These are phyloP conservation scores for Cercospora brassicicola DNA, from an alignment of 2,329 filamentous ascomycete genomes.

Conservation along the genomic window DNA sequence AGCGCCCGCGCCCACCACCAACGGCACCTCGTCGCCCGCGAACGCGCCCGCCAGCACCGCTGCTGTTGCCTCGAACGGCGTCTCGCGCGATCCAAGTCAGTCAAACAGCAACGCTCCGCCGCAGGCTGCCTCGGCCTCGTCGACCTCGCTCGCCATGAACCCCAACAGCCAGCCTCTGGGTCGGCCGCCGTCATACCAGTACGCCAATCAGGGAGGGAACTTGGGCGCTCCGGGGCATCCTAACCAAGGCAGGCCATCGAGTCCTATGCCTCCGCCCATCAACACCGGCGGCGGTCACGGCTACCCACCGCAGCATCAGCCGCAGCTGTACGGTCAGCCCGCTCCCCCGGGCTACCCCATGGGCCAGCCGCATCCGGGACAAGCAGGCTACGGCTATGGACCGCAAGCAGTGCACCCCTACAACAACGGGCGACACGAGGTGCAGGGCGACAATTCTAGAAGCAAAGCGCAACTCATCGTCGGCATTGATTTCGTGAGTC, in stretches of 20 bases:
- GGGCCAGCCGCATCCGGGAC: slow-evolving; percentile 36
- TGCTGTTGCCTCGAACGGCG: slow-evolving; percentile 37
- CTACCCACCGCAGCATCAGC: slow-evolving; percentile 48
- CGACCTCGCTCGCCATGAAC: slow-evolving; percentile 59
- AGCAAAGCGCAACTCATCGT: slow-evolving; percentile 98
- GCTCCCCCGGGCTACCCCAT: slow-evolving; percentile 42
- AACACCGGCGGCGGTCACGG: slow-evolving; percentile 51
- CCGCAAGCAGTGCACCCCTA: slow-evolving; percentile 24
- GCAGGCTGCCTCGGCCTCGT: slow-evolving; percentile 46
- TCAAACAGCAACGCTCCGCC: slow-evolving; percentile 28
- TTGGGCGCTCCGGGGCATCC: slow-evolving; percentile 43
- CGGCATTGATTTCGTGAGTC: slow-evolving; percentile 91
- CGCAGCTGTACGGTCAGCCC: slow-evolving; percentile 45
- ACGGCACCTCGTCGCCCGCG: slow-evolving; percentile 34
- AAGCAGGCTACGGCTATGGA: slow-evolving; percentile 22
- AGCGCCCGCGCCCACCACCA: slow-evolving; percentile 29
- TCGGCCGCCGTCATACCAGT: slow-evolving; percentile 65
- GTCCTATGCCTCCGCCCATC: slow-evolving; percentile 49
- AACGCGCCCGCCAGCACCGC: slow-evolving; percentile 32
- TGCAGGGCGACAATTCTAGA: slow-evolving; percentile 75
- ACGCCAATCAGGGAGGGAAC: slow-evolving; percentile 47
- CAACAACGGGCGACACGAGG: slow-evolving; percentile 54
- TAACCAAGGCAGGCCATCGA: slow-evolving; percentile 51
- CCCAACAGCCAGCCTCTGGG: slow-evolving; percentile 45
- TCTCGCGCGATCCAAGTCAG: slow-evolving; percentile 40